Evolutionary conservation across 2,329 filamentous ascomycete genomes (phyloP), one percentile per base, ranked within the genome.

Genomic region (Cladosporium velox): DNA sequence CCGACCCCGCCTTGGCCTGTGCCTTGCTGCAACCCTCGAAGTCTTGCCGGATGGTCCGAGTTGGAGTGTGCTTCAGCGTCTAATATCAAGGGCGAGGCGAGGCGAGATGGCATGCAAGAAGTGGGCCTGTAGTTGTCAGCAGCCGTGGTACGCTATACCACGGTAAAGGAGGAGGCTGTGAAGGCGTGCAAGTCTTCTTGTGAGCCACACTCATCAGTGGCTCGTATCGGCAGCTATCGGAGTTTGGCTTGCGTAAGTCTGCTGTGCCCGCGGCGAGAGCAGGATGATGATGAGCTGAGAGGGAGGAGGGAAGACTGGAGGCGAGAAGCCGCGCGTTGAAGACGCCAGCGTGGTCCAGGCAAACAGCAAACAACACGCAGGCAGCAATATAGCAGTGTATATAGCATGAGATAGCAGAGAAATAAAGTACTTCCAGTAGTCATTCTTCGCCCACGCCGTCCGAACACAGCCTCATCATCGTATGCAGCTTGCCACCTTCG

Each of bases 21-120:
- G 41, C 61, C 51, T 35, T 44, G 61, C 61, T 51, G 59, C 47
- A 63, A 47, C 60, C 60, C 60, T 63, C 34, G 32, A 58, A 41
- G 55, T 35, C 11, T 8, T 41, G 55, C 55, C 55, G 55, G 26
- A n/a, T 55, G 61, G 61, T 44, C 61, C 51, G 61, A 57, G 61
- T 57, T 47, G 41, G 41, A 14, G 12, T 55, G 26, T n/a, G 24
- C 35, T 63, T 26, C 15, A 18, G 7, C 34, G 30, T 32, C 30
- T 32, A 10, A 32, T 7, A 32, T 32, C 28, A 4, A 5, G 28
- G 26, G 41, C 26, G 41, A 49, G 58, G 32, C 30, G 51, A 57
- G 34, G 61, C 34, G 51, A 64, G 28, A 62, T n/a, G 61, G 51
- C 35, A 32, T 30, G 51, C 14, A 2, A 2, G 4, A 18, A 18